Conservation (phyloP, 371 early-diverging fungal genomes). For the Capniomyces stellatus region DNA sequence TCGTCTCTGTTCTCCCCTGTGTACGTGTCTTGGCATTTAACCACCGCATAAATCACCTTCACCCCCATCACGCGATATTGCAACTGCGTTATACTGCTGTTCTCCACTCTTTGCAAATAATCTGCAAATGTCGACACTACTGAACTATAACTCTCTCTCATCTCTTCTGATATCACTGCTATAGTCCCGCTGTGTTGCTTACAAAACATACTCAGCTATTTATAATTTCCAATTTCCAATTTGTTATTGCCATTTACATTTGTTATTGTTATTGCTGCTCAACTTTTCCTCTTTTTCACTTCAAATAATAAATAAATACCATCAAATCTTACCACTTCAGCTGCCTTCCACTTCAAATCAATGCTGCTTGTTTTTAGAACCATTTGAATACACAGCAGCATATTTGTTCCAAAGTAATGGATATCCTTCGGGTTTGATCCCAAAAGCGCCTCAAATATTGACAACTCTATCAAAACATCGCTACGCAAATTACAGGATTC, state of each 20-base stretch:
- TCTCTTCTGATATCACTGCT: conserved; percentile 44
- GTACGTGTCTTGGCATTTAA: conserved; percentile 33
- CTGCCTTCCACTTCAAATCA: conserved; percentile 11
- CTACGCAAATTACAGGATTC: conserved; percentile 30
- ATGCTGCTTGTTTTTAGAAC: conserved; percentile 17
- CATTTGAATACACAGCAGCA: neutral
- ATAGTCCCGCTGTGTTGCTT: conserved; percentile 46
- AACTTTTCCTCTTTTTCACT: no score
- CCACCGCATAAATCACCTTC: conserved; percentile 35
- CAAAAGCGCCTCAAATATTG: conserved; percentile 3
- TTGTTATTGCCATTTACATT: no score
- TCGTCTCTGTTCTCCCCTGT: conserved; percentile 33
- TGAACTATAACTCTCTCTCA: conserved; percentile 36
- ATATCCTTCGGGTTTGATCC: conserved; percentile 13
- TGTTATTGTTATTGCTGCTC: no score
- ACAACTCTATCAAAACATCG: conserved; percentile 14
- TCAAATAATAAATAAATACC: no score
- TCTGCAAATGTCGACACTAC: conserved; percentile 31
- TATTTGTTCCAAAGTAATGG: conserved; percentile 33
- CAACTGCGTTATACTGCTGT: neutral
- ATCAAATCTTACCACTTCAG: conserved; percentile 11
- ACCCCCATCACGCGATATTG: conserved; percentile 6
- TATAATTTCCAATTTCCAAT: no score
- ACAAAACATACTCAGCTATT: conserved; percentile 49
- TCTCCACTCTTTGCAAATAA: neutral